Evolutionary conservation across 345 rosid species (phyloP), one percentile per base, ranked within the genome.

Genomic region (Abelmoschus esculentus): DNA sequence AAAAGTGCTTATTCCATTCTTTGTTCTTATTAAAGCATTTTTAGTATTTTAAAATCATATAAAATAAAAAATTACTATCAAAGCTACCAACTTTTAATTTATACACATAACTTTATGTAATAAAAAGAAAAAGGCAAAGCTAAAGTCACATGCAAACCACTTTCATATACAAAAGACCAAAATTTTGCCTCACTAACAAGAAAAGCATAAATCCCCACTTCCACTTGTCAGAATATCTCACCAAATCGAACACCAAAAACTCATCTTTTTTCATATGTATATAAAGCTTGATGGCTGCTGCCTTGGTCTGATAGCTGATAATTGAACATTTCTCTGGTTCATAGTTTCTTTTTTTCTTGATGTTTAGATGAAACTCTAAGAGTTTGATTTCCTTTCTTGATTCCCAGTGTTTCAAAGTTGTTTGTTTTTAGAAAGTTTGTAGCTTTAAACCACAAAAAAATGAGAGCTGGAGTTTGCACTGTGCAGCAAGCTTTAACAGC

Each of bases 91-190:
- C 64, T 69, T 69, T 71, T 18, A 49, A 70, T 73, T 74, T 66
- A 76, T 81, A 80, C 71, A 74, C 69, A 60, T 15, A 73, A 8
- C 79, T 78, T 81, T 86, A 72, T 40, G 62, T 1, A 3, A 0
- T 7, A 52, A 52, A 52, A 53, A 53, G 17, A 52, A 72, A 72
- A 29, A 66, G 66, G 58, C 66, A 77, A 74, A 77, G 77, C 69
- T 47, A 67, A 50, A 82, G 6, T 86, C 92, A 88, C 93, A 84
- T 88, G 90, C 83, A 77, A 78, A 62, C 81, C 84, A 83, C 90
- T 84, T 86, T 79, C 77, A 70, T 83, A 71, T 68, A 53, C 62
- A 78, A 79, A 53, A 74, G 76, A 59, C 67, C 80, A 31, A 71
- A 57, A 46, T 54, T 77, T 83, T 80, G 70, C 91, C 88, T 81